phyloP scores from a whole-genome alignment of 805 yeast species.

The Barnettozyma populi region DNA sequence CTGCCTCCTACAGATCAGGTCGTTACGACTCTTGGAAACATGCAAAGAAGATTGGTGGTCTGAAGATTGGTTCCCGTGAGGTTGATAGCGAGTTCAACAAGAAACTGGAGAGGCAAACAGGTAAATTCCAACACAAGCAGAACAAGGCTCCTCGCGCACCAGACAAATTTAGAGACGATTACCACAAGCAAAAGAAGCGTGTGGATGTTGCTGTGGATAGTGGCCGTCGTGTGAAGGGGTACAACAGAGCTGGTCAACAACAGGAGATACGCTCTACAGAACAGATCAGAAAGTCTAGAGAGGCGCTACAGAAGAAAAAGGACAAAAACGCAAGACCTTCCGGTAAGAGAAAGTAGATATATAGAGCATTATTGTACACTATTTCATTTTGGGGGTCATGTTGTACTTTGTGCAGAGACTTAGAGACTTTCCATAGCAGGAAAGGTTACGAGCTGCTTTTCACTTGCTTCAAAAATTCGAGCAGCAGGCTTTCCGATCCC shows the following conservation, averaged over 20 bases:
- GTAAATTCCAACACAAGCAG: constrained; percentile 65
- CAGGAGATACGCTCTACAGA: constrained; percentile 63
- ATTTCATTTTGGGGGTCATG: background rate
- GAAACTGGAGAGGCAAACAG: constrained; percentile 32
- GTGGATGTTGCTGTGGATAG: constrained; percentile 73
- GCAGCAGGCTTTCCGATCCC: background rate
- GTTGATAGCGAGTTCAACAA: constrained; percentile 25
- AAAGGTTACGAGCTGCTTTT: background rate
- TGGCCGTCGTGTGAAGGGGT: constrained; percentile 69
- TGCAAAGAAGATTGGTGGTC: constrained; percentile 50
- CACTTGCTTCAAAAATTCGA: background rate
- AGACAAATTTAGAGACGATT: constrained; percentile 88
- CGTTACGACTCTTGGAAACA: constrained; percentile 89
- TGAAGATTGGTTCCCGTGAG: constrained; percentile 53
- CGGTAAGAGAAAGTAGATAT: constrained; percentile 31
- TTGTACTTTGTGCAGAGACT: background rate
- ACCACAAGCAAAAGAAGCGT: constrained; percentile 71
- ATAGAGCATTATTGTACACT: background rate
- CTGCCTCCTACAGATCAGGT: constrained; percentile 89
- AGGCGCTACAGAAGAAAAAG: constrained; percentile 58
- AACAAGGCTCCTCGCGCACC: constrained; percentile 81
- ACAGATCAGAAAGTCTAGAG: constrained; percentile 75
- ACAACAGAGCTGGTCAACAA: constrained; percentile 28
- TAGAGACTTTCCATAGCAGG: background rate
- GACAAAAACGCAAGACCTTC: constrained; percentile 84